Evolutionary conservation across 352 stramenopile species (phyloP), one percentile per base, ranked within the genome.

Genomic region (Phytophthora chlamydospora): DNA sequence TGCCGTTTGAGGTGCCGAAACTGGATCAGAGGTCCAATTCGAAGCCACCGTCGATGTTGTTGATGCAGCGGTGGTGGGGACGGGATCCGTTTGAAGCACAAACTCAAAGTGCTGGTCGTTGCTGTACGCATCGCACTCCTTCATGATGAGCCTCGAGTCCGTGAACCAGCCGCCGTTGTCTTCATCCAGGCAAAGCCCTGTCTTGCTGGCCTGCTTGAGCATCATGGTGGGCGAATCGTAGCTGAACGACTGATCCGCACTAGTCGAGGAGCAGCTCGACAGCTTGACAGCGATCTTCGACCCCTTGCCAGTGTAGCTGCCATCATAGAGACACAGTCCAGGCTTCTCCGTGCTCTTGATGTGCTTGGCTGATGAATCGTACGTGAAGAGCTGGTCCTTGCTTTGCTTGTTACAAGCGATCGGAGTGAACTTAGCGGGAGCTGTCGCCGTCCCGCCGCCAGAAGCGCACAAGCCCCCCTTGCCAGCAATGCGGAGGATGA

Each of bases 301-400:
- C n/a, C 19, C 39, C 19, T 13, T 36, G n/a, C 39, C 47, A 13
- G 1, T 24, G 21, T 24, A 24, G 21, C 55, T 59, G 36, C 55
- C 60, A 24, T 67, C 60, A 41, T 75, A 54, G n/a, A 72, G 21
- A 38, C 64, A 73, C 39, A 68, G 36, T 13, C 50, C 50, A 31
- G 29, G 24, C 49, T 66, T 71, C 40, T 43, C 33, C 7, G 45
- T 17, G 3, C 27, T 51, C 17, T 31, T 29, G 7, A 59, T 40
- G 12, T 21, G 43, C 6, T 62, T 53, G 19, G 17, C 33, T 6
- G 44, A n/a, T 0, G 38, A 36, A 11, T 64, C 46, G 10, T 40
- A 63, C 10, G 31, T n/a, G 38, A 57, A 63, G 7, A 63, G 35
- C 16, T 63, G 55, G 36, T 50, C 31, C 32, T 43, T 35, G 34